Conservation (phyloP, 805 yeast genomes). For the Metschnikowia baotianmanensis region DNA sequence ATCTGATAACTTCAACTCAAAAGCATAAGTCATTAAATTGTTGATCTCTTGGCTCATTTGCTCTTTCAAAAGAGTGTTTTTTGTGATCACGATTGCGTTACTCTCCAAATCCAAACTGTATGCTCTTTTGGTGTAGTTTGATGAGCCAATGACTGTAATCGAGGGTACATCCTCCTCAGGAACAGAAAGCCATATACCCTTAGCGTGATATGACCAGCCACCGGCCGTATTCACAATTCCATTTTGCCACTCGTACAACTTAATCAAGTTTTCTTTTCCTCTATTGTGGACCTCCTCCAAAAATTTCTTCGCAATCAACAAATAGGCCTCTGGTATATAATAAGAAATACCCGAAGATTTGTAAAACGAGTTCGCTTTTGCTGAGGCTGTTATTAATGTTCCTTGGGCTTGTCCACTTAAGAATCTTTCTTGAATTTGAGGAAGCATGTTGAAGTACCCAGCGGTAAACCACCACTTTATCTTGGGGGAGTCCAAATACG, state of each 20-base stretch:
- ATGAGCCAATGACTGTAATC: slow-evolving; percentile 83
- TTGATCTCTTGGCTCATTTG: slow-evolving; percentile 63
- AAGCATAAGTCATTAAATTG: slow-evolving; percentile 54
- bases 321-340: slow-evolving; percentile 82
- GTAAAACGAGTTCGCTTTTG: slow-evolving; percentile 88
- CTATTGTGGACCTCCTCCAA: slow-evolving; percentile 46
- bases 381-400: slow-evolving; percentile 84
- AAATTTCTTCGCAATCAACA: slow-evolving; percentile 70
- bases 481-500: slow-evolving; percentile 51
- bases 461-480: slow-evolving; percentile 88
- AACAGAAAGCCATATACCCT: slow-evolving; percentile 81
- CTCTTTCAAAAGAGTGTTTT: slow-evolving; percentile 54
- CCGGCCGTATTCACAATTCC: slow-evolving; percentile 77
- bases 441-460: slow-evolving; percentile 91
- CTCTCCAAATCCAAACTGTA: slow-evolving; percentile 85
- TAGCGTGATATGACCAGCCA: slow-evolving; percentile 99
- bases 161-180: slow-evolving; percentile 61
- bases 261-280: slow-evolving; percentile 46
- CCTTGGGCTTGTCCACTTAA: slow-evolving; percentile 60
- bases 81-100: slow-evolving; percentile 77
- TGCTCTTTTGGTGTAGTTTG: slow-evolving; percentile 90
- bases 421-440: slow-evolving; percentile 61
- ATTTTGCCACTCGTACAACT: slow-evolving; percentile 77
- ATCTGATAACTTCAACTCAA: slow-evolving; percentile 54
- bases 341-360: slow-evolving; percentile 78